Base-by-base conservation (phyloP, 1,284 basidiomycete species). In the Sanghuangporus baumii region DNA sequence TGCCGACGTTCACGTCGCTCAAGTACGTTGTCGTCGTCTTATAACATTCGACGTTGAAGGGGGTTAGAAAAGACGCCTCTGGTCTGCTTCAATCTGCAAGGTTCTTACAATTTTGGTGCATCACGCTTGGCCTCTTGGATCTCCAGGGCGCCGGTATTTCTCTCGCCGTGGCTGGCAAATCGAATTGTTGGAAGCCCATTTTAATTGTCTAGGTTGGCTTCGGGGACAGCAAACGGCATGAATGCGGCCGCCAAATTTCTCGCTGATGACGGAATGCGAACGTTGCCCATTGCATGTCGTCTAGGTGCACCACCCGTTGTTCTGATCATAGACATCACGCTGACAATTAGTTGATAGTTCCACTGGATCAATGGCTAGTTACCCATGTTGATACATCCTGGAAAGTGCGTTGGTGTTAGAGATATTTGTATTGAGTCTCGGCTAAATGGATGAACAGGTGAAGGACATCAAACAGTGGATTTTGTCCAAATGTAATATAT, bases 281-380 rank as follows among this genome's bases (percentile, higher is more conserved):
- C 56, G 20, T 47, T 64, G 18, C 63, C 63, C n/a, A 64, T 64
- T 43, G 63, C 63, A 16, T 64, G 63, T 34, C 55, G 63, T 50
- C 37, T 64, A 37, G 63, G 63, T 64, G 18, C 14, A 11, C 16
- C 26, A 20, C 4, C 43, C 20, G 48, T 23, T 43, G 37, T 47
- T 43, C 9, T 14, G 26, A n/a, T n/a, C 56, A 54, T 37, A 31
- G 23, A 43, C 16, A 20, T 18, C 36, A 34, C 2, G 8, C 50
- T 40, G 20, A 51, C 16, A 6, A 51, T 38, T 31, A 7, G 23
- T 26, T 8, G 37, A 11, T 68, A 88, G 87, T 89, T 20, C 81
- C 85, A 0, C 81, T 83, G 64, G 87, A 89, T 71, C 86, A 88
- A 73, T 89, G 87, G 87, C 75, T 89, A 57, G 75, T 85, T 34